A percentile compares a stretch with the other conserved stretches of the same genome.
phyloP scores from a whole-genome alignment of 1,139 yeast genomes.

The Pichia sp. region DNA sequence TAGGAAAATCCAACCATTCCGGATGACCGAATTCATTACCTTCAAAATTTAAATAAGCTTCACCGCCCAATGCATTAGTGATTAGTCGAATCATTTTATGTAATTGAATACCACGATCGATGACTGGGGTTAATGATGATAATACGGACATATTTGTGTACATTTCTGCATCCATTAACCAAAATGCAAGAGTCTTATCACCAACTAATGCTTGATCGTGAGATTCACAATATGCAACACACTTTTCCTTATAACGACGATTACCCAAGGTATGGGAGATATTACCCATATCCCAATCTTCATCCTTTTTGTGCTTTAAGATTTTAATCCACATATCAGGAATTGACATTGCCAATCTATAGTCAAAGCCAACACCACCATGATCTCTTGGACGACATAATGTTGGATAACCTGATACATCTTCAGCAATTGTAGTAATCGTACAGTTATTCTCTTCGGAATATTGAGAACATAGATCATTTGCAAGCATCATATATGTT shows the following conservation, averaged over 20 bases:
- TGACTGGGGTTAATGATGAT: constrained; percentile 63
- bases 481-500: constrained; percentile 82
- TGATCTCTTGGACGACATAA: constrained; percentile 63
- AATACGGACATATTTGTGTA: constrained; percentile 88
- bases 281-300: constrained; percentile 84
- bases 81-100: constrained; percentile 86
- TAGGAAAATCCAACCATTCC: constrained; percentile 97
- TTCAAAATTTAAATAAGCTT: constrained; percentile 91
- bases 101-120: constrained; percentile 84
- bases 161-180: constrained; percentile 99
- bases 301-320: constrained; percentile 76
- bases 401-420: constrained; percentile 97
- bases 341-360: constrained; percentile 91
- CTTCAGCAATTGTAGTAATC: constrained; percentile 85
- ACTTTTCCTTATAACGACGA: constrained; percentile 82
- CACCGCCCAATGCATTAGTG: constrained; percentile 90
- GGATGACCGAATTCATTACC: constrained; percentile 99
- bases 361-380: constrained; percentile 94
- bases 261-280: constrained; percentile 81
- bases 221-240: constrained; percentile 90
- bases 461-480: constrained; percentile 58
- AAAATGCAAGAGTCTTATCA: constrained; percentile 91
- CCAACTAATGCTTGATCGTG: constrained; percentile 98
- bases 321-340: constrained; percentile 99
- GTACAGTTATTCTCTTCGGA: constrained; percentile 34